phyloP scores from a whole-genome alignment of 192 early-diverging fungal species.

The Backusella circina region DNA sequence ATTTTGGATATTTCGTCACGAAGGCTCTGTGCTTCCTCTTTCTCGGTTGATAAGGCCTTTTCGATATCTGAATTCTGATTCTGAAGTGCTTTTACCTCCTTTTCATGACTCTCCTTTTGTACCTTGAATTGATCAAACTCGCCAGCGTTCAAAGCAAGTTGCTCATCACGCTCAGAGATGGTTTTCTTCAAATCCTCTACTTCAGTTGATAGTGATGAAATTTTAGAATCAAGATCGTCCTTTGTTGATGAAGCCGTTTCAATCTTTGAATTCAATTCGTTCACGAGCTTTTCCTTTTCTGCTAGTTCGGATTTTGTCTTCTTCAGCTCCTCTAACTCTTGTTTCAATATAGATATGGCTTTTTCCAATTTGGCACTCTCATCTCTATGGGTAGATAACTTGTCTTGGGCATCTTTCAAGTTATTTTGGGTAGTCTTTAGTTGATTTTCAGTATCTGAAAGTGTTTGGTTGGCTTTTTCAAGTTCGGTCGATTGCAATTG shows the following conservation, averaged over 20 bases:
- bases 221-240: background rate
- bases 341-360: background rate
- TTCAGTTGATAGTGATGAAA: background rate
- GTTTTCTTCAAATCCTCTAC: background rate
- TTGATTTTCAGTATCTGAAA: background rate
- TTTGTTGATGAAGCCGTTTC: background rate
- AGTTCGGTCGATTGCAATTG: background rate
- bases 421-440: background rate
- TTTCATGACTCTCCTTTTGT: background rate
- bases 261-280: background rate
- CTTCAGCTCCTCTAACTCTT: background rate
- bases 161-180: background rate
- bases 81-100: background rate
- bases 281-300: background rate
- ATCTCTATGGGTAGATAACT: background rate
- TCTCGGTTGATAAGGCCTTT: background rate
- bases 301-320: background rate
- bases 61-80: background rate
- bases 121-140: slow-evolving; percentile 3
- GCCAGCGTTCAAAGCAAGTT: background rate
- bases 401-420: background rate
- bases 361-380: background rate
- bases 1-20: background rate
- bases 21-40: background rate
- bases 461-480: background rate